Percentiles rank a stretch among this genome's conserved stretches.
These are phyloP conservation scores for Coniferiporia sulphurascens DNA, from an alignment of 1,284 basidiomycete species.

Conservation along the genomic window DNA sequence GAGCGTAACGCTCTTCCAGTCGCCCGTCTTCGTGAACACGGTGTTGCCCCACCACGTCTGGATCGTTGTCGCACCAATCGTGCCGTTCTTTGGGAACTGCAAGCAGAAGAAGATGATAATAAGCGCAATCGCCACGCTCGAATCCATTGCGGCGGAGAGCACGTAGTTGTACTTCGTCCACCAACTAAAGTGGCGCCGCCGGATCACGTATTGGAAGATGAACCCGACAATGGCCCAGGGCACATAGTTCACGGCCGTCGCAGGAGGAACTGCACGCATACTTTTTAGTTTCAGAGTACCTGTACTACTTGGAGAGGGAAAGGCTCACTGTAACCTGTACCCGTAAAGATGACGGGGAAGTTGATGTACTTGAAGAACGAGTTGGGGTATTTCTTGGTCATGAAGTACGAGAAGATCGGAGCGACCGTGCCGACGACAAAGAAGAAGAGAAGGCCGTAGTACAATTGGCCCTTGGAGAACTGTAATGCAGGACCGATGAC, in stretches of 20 bases:
- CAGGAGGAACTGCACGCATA: slow-evolving; percentile 28
- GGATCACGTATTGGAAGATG: slow-evolving; percentile 51
- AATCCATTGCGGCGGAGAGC: slow-evolving; percentile 25
- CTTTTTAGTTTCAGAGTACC: background rate
- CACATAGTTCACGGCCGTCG: slow-evolving; percentile 34
- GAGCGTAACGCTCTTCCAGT: slow-evolving; percentile 22
- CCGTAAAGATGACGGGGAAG: slow-evolving; percentile 50
- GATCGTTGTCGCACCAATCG: slow-evolving; percentile 50
- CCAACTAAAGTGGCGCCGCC: slow-evolving; percentile 46
- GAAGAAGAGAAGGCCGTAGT: slow-evolving; percentile 36
- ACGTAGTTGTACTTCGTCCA: slow-evolving; percentile 52
- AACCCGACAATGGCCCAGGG: slow-evolving; percentile 48
- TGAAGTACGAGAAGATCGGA: slow-evolving; percentile 36
- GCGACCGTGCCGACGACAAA: slow-evolving; percentile 44
- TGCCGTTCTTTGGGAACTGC: slow-evolving; percentile 60
- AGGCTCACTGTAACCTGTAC: slow-evolving; percentile 35
- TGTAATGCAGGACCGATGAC: slow-evolving; percentile 30
- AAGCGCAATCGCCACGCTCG: slow-evolving; percentile 54
- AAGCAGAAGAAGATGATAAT: slow-evolving; percentile 65
- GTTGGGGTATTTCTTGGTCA: slow-evolving; percentile 25
- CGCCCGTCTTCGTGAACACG: slow-evolving; percentile 41
- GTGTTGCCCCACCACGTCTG: slow-evolving; percentile 73
- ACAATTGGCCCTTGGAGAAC: slow-evolving; percentile 26
- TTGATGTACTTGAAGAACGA: slow-evolving; percentile 26
- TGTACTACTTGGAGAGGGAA: slow-evolving; percentile 20